Evolutionary conservation across 2,329 filamentous ascomycete genomes (phyloP).

Genomic region (Fusarium penzigii): DNA sequence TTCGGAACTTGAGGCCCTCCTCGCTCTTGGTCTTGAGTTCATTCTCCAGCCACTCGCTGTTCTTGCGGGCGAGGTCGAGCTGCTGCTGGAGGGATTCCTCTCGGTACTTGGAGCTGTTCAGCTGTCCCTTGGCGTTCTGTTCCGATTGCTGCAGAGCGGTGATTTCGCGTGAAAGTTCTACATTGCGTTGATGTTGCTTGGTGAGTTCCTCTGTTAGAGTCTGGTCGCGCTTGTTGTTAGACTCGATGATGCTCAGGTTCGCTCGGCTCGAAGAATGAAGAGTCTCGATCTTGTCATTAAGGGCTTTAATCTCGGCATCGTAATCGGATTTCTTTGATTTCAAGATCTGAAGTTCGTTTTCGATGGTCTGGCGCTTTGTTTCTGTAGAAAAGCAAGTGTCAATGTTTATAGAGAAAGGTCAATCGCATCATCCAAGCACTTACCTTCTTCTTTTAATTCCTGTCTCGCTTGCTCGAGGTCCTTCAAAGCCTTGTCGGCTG

Average conservation of each 20-base stretch:
- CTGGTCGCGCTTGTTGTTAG: constrained; percentile 85
- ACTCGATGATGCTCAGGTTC: constrained; percentile 83
- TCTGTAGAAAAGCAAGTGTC: constrained; percentile 52
- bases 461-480: constrained; percentile 80
- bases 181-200: constrained; percentile 83
- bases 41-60: constrained; percentile 88
- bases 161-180: constrained; percentile 81
- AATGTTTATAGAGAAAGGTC: constrained; percentile 8
- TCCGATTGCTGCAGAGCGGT: constrained; percentile 79
- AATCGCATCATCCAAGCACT: constrained; percentile 22
- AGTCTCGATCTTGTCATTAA: constrained; percentile 80
- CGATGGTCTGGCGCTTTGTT: constrained; percentile 70
- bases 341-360: constrained; percentile 78
- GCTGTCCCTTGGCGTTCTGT: constrained; percentile 77
- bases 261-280: constrained; percentile 93
- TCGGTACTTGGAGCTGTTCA: constrained; percentile 82
- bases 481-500: constrained; percentile 78
- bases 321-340: constrained; percentile 75
- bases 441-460: constrained; percentile 83
- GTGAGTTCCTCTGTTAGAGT: constrained; percentile 83
- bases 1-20: constrained; percentile 86
- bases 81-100: constrained; percentile 91
- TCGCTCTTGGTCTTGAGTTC: constrained; percentile 89
- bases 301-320: constrained; percentile 70
- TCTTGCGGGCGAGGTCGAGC: constrained; percentile 82